A percentile compares a stretch with the other conserved stretches of the same genome.
Conservation (phyloP, 192 early-diverging fungal species). For the Backusella tarrabulga region DNA sequence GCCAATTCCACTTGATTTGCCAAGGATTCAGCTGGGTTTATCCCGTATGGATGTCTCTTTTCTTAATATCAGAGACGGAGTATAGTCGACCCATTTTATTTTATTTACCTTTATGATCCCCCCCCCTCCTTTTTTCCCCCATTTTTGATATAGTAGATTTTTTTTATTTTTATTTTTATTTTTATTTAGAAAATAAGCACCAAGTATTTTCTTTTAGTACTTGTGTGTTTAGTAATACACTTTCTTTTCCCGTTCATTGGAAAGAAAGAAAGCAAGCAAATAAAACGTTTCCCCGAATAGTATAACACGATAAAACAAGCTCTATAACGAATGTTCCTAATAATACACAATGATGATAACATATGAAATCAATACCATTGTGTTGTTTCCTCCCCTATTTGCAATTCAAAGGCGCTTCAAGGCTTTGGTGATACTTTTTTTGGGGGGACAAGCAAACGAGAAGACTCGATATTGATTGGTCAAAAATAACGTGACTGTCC, state of each 20-base stretch:
- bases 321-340: neutral
- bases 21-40: slow-evolving; percentile 12
- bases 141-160: slow-evolving; percentile 4
- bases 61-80: neutral
- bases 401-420: too few species aligned
- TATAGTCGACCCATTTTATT: neutral
- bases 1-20: slow-evolving; percentile 11
- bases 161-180: neutral
- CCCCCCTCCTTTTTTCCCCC: neutral
- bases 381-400: neutral
- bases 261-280: neutral
- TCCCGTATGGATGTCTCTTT: slow-evolving; percentile 14
- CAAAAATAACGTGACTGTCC: neutral
- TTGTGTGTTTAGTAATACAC: neutral
- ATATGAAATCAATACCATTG: neutral
- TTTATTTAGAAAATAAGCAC: neutral
- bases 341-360: neutral
- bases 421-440: too few species aligned
- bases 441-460: neutral
- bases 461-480: neutral
- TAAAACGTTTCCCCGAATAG: neutral
- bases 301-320: neutral
- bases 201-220: neutral
- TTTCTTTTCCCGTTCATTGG: neutral
- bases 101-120: neutral